Base-by-base conservation (phyloP, 2,329 filamentous ascomycete genomes). In the Microcyclosporella mali region DNA sequence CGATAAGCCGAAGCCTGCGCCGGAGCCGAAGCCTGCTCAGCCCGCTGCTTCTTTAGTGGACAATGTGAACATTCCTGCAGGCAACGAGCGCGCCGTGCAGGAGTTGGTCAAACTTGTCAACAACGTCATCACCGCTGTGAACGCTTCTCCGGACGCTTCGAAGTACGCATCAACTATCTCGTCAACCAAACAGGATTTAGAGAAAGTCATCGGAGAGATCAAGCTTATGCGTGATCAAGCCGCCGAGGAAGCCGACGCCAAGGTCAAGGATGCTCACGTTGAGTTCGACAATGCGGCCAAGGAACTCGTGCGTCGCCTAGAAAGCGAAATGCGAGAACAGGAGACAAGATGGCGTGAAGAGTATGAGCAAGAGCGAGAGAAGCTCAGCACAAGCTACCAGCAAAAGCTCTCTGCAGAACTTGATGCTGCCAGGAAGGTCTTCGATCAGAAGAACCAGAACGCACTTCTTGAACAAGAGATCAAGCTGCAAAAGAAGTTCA, bases 21-120 rank as follows among this genome's bases (percentile, higher is more conserved):
- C 56, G 2, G 46, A 50, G 30, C 49, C 62, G n/a, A 50, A 60
- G 31, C 50, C 56, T 30, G 59, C 53, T 18, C 39, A 41, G 15
- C 43, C 52, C 9, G 66, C 80, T 15, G 41, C 36, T 77, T 27
- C 84, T 79, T 29, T 73, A 12, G 87, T 97, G 55, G 86, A 95
- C 60, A 80, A 88, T 48, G 71, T 95, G 45, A 77, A 77, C 38
- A 77, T 94, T 17, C 75, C 79, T 41, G 78, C 88, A 57, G 87
- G 85, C 40, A 79, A 82, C 46, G 90, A 97, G 63, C 85, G 87
- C 19, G 77, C 95, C 28, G 85, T 97, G 16, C 88, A 95, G 67
- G 88, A 97, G 59, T 74, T 98, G 4, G 88, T 94, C 46, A 90
- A 87, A 70, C 90, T 95, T 70, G 77, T 98, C 57, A 98, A 98